Conservation (phyloP, 2,329 filamentous ascomycete genomes). For the Alternaria brassicicola region DNA sequence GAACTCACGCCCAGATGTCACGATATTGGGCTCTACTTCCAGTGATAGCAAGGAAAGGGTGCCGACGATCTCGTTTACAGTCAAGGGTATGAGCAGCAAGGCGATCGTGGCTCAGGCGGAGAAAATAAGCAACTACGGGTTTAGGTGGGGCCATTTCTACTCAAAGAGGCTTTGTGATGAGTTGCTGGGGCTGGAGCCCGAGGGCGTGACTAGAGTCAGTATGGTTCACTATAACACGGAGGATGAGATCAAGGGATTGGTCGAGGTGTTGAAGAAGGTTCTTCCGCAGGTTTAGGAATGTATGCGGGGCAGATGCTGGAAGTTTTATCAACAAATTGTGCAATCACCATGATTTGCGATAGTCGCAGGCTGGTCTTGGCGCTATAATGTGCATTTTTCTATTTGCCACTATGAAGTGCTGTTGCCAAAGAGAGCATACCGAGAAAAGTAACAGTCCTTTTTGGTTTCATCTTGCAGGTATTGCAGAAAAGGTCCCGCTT, state of each 20-base stretch:
- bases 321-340: no score
- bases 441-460: background rate
- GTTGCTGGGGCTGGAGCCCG: constrained; percentile 62
- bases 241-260: constrained; percentile 62
- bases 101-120: constrained; percentile 68
- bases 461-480: background rate
- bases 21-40: constrained; percentile 63
- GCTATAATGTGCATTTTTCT: background rate
- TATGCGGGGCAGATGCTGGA: no score
- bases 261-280: constrained; percentile 60
- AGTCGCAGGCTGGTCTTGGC: no score
- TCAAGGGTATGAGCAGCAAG: constrained; percentile 62
- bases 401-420: background rate
- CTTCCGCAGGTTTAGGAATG: constrained; percentile 33
- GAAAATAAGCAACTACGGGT: constrained; percentile 62
- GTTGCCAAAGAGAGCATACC: background rate
- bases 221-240: constrained; percentile 76
- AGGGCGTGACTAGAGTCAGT: constrained; percentile 72
- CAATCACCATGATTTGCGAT: no score
- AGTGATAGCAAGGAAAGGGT: constrained; percentile 60
- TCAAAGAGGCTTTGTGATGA: constrained; percentile 67
- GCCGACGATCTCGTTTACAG: constrained; percentile 70
- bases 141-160: constrained; percentile 73
- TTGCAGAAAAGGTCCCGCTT: no score
- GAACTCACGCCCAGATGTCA: constrained; percentile 57